A percentile compares a stretch with the other conserved stretches of the same genome.
These are phyloP conservation scores for Linaria vulgaris DNA, from an alignment of 257 asterid species.

Conservation along the genomic window DNA sequence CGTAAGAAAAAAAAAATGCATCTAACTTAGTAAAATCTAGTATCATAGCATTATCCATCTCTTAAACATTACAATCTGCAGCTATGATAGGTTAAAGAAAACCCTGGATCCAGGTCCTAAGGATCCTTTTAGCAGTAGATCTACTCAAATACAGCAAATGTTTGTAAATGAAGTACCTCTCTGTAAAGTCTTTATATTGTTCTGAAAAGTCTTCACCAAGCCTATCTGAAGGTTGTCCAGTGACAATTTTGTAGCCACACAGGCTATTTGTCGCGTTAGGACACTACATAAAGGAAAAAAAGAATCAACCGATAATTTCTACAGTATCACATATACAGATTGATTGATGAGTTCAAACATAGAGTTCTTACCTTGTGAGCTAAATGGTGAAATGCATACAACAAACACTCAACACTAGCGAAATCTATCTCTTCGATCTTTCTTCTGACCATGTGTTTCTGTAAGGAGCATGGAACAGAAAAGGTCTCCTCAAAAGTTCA, in stretches of 20 bases:
- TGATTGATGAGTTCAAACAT: not conserved
- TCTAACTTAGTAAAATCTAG: too few relatives aligned
- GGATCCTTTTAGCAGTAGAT: too few relatives aligned
- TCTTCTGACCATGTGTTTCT: constrained; percentile 88
- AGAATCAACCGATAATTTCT: not conserved
- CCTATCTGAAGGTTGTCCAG: constrained; percentile 98
- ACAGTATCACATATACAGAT: constrained; percentile 8
- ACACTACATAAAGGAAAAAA: constrained; percentile 52
- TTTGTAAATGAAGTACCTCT: constrained; percentile 49
- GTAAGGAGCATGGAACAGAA: constrained; percentile 28
- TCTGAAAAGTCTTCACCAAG: constrained; percentile 96
- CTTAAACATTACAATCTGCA: too few relatives aligned
- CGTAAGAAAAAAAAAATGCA: too few relatives aligned
- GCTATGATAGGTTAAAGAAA: too few relatives aligned
- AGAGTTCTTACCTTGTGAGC: constrained; percentile 69
- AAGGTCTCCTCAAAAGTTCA: constrained; percentile 16
- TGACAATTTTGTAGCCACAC: constrained; percentile 91
- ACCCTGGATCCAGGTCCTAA: too few relatives aligned
- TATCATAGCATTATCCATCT: too few relatives aligned
- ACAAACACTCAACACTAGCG: constrained; percentile 68
- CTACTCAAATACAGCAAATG: not conserved
- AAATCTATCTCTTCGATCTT: constrained; percentile 86
- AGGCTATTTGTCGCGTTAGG: constrained; percentile 90
- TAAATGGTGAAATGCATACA: constrained; percentile 82
- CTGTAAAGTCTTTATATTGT: constrained; percentile 74